Conservation (phyloP, 2,329 filamentous ascomycete species). For the Fusarium aywerte region DNA sequence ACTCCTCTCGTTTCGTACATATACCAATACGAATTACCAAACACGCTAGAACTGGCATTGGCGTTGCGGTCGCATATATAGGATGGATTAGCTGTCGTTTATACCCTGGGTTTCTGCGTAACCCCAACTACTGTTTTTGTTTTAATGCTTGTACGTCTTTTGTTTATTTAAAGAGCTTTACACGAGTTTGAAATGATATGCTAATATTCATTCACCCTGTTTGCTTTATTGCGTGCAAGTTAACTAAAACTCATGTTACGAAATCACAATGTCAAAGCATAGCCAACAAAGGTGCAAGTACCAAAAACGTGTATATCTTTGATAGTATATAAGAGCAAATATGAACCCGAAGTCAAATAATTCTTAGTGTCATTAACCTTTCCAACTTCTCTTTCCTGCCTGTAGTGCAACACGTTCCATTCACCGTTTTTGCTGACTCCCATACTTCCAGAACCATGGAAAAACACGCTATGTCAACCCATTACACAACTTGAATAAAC, state of each 20-base stretch:
- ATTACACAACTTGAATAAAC: constrained; percentile 27
- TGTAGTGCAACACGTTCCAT: constrained; percentile 8
- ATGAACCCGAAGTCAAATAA: background rate
- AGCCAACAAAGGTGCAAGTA: background rate
- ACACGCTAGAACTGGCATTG: constrained; percentile 21
- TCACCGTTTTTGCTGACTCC: constrained; percentile 31
- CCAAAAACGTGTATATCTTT: constrained; percentile 4
- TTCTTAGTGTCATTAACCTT: background rate
- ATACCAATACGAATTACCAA: constrained; percentile 12
- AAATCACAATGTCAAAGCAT: background rate
- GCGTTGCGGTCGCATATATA: constrained; percentile 28
- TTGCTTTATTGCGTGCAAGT: background rate
- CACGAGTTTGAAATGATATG: constrained; percentile 39
- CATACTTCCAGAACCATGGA: constrained; percentile 26
- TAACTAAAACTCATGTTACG: background rate
- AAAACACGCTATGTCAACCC: constrained; percentile 28
- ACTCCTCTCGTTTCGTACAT: constrained; percentile 19
- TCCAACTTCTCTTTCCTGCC: background rate
- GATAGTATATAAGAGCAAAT: background rate
- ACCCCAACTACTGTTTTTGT: constrained; percentile 10
- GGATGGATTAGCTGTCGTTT: constrained; percentile 38
- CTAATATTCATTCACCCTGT: constrained; percentile 30
- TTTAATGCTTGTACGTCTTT: constrained; percentile 1
- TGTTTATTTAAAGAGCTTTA: constrained; percentile 18
- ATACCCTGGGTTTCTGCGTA: constrained; percentile 39